Percentiles rank a stretch among this genome's conserved stretches.
phyloP scores from a whole-genome alignment of 2,329 filamentous ascomycete species.

The Alternaria novae-zelandiae region DNA sequence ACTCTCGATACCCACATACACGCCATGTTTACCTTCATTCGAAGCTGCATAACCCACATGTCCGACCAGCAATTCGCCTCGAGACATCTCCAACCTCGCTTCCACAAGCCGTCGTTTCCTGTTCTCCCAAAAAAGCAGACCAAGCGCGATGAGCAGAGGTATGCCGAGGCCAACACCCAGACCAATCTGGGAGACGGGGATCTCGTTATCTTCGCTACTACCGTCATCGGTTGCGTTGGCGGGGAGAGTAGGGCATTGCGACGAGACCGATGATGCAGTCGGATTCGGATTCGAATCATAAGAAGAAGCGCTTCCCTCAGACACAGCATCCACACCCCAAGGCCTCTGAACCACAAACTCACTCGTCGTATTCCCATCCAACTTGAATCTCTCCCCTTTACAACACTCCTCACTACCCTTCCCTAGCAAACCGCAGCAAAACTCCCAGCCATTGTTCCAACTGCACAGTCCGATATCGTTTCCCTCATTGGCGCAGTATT shows the following conservation, averaged over 20 bases:
- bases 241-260: background rate
- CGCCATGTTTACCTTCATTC: background rate
- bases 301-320: background rate
- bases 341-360: background rate
- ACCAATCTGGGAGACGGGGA: background rate
- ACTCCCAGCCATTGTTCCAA: background rate
- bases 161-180: background rate
- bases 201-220: background rate
- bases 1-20: background rate
- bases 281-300: background rate
- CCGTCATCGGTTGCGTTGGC: background rate
- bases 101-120: background rate
- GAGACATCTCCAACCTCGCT: background rate
- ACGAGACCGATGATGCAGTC: background rate
- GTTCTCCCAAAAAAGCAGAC: background rate
- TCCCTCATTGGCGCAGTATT: background rate
- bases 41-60: background rate
- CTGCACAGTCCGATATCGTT: background rate
- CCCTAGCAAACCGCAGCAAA: background rate
- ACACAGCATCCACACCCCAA: background rate
- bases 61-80: background rate
- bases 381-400: background rate
- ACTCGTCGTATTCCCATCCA: background rate
- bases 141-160: conserved; percentile 1
- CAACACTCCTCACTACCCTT: background rate